Percentiles rank a stretch among this genome's conserved stretches.
phyloP scores from a whole-genome alignment of 2,329 filamentous ascomycete species.

The Bipolaris sorokiniana region DNA sequence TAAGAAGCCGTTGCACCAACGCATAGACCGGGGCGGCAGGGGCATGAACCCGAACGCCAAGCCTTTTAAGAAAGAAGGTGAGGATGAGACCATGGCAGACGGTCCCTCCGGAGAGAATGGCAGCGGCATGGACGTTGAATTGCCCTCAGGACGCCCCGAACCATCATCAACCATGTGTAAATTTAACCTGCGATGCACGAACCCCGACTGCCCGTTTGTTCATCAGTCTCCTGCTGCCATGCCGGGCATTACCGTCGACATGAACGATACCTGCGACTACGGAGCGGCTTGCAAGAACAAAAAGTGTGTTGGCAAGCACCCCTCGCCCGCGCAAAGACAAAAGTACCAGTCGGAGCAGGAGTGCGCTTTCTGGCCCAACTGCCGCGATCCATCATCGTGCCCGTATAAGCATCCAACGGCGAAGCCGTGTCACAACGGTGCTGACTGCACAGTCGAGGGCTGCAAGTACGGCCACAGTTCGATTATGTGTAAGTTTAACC shows the following conservation, averaged over 20 bases:
- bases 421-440: slow-evolving; percentile 89
- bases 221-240: slow-evolving; percentile 93
- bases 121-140: slow-evolving; percentile 67
- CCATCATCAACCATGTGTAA: slow-evolving; percentile 76
- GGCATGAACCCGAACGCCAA: slow-evolving; percentile 60
- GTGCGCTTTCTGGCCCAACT: slow-evolving; percentile 91
- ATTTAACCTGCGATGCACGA: slow-evolving; percentile 87
- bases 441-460: slow-evolving; percentile 77
- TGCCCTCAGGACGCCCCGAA: slow-evolving; percentile 59
- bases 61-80: slow-evolving; percentile 55
- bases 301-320: slow-evolving; percentile 91
- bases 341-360: slow-evolving; percentile 83
- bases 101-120: slow-evolving; percentile 47
- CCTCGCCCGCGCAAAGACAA: slow-evolving; percentile 81
- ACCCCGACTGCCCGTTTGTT: slow-evolving; percentile 87
- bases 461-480: slow-evolving; percentile 92
- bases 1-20: slow-evolving; percentile 73
- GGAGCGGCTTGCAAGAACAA: slow-evolving; percentile 93
- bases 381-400: slow-evolving; percentile 79
- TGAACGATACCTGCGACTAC: slow-evolving; percentile 79
- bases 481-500: slow-evolving; percentile 86
- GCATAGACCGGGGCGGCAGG: slow-evolving; percentile 58
- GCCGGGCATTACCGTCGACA: slow-evolving; percentile 76
- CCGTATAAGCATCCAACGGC: slow-evolving; percentile 87
- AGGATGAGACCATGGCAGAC: slow-evolving; percentile 49